These are phyloP conservation scores for Tricholoma sp. DNA, from an alignment of 768 basidiomycete species.

Conservation along the genomic window DNA sequence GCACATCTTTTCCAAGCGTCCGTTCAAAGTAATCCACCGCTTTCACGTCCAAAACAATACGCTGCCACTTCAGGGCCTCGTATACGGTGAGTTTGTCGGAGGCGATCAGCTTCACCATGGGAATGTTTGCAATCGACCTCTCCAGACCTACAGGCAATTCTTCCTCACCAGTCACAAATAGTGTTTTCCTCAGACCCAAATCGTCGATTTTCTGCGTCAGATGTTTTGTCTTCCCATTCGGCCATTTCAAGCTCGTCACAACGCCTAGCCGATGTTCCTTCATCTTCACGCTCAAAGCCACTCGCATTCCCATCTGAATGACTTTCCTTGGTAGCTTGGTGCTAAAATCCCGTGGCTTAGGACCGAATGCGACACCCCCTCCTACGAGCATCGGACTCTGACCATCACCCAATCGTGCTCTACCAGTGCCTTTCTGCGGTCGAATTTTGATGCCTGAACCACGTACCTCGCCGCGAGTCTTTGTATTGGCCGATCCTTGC, in stretches of 20 bases:
- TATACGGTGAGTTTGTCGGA: slow-evolving; percentile 72
- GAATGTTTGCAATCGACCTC: slow-evolving; percentile 66
- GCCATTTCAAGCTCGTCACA: slow-evolving; percentile 70
- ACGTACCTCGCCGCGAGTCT: slow-evolving; percentile 85
- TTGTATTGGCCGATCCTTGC: slow-evolving; percentile 90
- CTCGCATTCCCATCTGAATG: slow-evolving; percentile 86
- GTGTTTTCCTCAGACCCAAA: slow-evolving; percentile 65
- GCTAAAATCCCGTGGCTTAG: slow-evolving; percentile 87
- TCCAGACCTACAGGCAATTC: slow-evolving; percentile 49
- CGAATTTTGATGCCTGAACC: slow-evolving; percentile 88
- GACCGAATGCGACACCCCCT: slow-evolving; percentile 90
- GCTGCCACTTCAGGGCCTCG: slow-evolving; percentile 79
- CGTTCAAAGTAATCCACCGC: slow-evolving; percentile 78
- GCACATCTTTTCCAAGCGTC: slow-evolving; percentile 47
- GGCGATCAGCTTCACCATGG: slow-evolving; percentile 57
- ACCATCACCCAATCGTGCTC: slow-evolving; percentile 83
- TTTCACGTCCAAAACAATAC: slow-evolving; percentile 73
- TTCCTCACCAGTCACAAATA: slow-evolving; percentile 69
- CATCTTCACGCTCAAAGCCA: slow-evolving; percentile 82
- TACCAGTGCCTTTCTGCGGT: slow-evolving; percentile 88
- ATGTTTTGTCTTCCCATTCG: slow-evolving; percentile 63
- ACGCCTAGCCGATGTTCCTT: slow-evolving; percentile 70
- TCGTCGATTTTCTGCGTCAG: slow-evolving; percentile 57
- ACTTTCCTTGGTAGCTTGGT: slow-evolving; percentile 93
- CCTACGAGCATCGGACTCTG: slow-evolving; percentile 86